phyloP scores from a whole-genome alignment of 2,329 filamentous ascomycete genomes.

The Ophiosphaerella herpotricha region DNA sequence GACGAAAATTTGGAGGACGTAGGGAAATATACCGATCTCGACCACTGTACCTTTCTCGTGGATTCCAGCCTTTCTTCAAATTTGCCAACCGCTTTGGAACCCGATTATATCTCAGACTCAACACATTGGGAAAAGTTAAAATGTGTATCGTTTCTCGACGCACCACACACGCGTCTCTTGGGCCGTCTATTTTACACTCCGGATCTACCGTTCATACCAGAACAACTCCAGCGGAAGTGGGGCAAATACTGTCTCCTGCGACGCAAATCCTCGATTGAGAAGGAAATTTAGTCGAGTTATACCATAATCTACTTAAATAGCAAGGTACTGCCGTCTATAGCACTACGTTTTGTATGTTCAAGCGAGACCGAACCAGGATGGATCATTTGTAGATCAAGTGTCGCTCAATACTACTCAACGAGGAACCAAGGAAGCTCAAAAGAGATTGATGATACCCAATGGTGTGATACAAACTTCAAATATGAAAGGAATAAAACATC shows the following conservation, averaged over 20 bases:
- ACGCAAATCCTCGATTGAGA: constrained; percentile 41
- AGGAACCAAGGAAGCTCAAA: too few species aligned
- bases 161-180: constrained; percentile 71
- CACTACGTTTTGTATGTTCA: too few species aligned
- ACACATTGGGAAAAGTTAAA: constrained; percentile 77
- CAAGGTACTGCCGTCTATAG: too few species aligned
- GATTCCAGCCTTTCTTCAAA: constrained; percentile 78
- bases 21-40: constrained; percentile 80
- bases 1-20: constrained; percentile 85
- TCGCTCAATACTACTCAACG: too few species aligned
- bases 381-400: too few species aligned
- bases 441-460: too few species aligned
- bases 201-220: constrained; percentile 69
- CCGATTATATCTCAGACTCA: constrained; percentile 75
- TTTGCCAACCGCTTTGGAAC: constrained; percentile 69
- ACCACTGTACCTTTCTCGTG: constrained; percentile 79
- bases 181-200: constrained; percentile 84
- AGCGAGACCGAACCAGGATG: too few species aligned
- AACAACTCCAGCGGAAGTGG: constrained; percentile 75
- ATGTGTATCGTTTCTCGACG: constrained; percentile 82
- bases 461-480: too few species aligned
- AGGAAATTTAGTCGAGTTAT: neutral
- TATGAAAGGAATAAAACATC: too few species aligned
- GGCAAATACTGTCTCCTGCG: constrained; percentile 84
- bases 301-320: too few species aligned